phyloP scores from a whole-genome alignment of 2,329 filamentous ascomycete genomes.

The Pseudogymnoascus sp. region DNA sequence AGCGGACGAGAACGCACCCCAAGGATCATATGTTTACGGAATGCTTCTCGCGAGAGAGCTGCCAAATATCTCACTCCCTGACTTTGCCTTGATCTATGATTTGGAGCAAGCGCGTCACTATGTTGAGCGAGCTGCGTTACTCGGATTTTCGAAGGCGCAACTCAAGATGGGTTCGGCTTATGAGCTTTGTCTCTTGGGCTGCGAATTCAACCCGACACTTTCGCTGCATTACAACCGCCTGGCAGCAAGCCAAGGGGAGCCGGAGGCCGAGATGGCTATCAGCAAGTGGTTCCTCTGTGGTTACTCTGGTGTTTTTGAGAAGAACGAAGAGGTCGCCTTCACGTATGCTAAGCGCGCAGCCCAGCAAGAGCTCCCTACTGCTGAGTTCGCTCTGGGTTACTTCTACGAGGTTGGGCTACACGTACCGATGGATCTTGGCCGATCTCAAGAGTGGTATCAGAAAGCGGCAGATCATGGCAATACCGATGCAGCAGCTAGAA shows the following conservation, averaged over 20 bases:
- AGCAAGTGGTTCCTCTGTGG: slow-evolving; percentile 99
- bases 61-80: slow-evolving; percentile 80
- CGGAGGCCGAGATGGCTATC: slow-evolving; percentile 90
- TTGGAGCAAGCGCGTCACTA: slow-evolving; percentile 70
- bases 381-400: slow-evolving; percentile 94
- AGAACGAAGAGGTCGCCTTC: slow-evolving; percentile 92
- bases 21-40: slow-evolving; percentile 90
- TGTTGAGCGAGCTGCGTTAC: slow-evolving; percentile 91
- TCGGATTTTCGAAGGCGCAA: slow-evolving; percentile 93
- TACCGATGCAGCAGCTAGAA: slow-evolving; percentile 71
- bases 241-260: slow-evolving; percentile 82
- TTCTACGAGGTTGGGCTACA: slow-evolving; percentile 96
- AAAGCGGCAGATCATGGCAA: slow-evolving; percentile 86
- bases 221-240: slow-evolving; percentile 95
- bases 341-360: slow-evolving; percentile 85
- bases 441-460: slow-evolving; percentile 83
- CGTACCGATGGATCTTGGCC: slow-evolving; percentile 71
- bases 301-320: slow-evolving; percentile 82
- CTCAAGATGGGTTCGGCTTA: slow-evolving; percentile 95
- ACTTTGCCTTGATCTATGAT: slow-evolving; percentile 61
- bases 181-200: slow-evolving; percentile 86
- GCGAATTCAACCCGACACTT: slow-evolving; percentile 86
- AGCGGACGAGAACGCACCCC: slow-evolving; percentile 92
- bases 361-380: slow-evolving; percentile 70
- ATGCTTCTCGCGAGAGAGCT: slow-evolving; percentile 89